Base-by-base conservation (phyloP, 2,329 filamentous ascomycete genomes). In the Botrytis tulipae region DNA sequence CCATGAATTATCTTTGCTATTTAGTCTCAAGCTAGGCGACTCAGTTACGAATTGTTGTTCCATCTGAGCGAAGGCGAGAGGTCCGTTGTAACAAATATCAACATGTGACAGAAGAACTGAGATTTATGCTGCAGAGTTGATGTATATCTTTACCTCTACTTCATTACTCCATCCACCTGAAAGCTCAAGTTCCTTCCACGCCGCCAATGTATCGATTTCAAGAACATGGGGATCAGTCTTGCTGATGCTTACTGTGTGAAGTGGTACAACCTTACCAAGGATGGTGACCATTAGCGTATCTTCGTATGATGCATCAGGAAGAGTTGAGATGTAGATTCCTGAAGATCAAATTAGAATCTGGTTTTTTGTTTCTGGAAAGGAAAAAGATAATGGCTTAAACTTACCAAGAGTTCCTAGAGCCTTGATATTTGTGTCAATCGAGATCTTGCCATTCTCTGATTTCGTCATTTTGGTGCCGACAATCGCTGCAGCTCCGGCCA, bases 401-500 rank as follows among this genome's bases (percentile, higher is more conserved):
- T 78, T 84, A 89, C 92, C 93, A 29, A 93, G 85, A 32, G 86
- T 86, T 0, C 95, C 95, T 1, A 98, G 83, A 0, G 94, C 94
- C 81, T 97, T 98, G 60, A 98, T 80, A 22, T 87, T 88, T 1
- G 92, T 88, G 78, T 90, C 89, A 20, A 97, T 83, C 12, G 89
- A 82, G 32, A 96, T 83, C 25, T 89, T 84, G 0, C 90, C 89
- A 73, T 89, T 91, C 12, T 86, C 84, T 51, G 87, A 83, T 61
- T 90, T 80, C 48, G 86, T 87, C 62, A 91, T 86, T 42, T 87
- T 85, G n/a, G 85, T 90, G 54, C 85, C 86, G 1, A 91, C 84
- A 12, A 97, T 87, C 0, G 94, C 94, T 1, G 93, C 94, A 0
- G 91, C 90, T 0, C 94, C 95, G 0, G 94, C 94, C 93, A 98